Conservation (phyloP, 305 asterid species). For the Solanum hybrid region DNA sequence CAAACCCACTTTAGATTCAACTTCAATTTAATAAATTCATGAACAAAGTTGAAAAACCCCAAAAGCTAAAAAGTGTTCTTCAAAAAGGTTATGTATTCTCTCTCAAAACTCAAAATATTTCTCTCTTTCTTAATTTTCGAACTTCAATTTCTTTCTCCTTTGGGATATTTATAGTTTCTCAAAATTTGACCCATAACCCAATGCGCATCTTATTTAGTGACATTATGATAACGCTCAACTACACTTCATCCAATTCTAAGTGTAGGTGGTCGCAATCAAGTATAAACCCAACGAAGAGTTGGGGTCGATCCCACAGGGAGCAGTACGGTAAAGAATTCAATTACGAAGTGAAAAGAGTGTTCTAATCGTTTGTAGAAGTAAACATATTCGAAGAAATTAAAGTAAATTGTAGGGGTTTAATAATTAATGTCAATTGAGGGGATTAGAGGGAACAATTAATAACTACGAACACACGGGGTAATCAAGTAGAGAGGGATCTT, state of each 20-base stretch:
- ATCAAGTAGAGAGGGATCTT: neutral
- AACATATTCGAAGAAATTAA: neutral
- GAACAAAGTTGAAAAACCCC: neutral
- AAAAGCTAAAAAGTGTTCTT: neutral
- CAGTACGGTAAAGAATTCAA: neutral
- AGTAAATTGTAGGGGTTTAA: neutral
- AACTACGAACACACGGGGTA: neutral
- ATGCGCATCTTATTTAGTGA: neutral
- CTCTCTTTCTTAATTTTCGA: neutral
- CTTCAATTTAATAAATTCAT: neutral
- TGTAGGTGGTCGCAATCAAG: neutral
- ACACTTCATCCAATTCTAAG: neutral
- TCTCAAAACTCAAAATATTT: neutral
- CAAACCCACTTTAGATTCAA: too few relatives aligned
- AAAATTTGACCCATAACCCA: neutral
- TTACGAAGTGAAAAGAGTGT: neutral
- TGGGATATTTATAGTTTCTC: neutral
- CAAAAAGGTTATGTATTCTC: neutral
- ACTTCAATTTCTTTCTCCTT: neutral
- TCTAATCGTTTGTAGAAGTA: neutral
- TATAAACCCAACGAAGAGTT: neutral
- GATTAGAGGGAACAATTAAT: neutral
- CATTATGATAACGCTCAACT: neutral
- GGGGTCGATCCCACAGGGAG: neutral
- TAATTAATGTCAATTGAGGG: neutral